Evolutionary conservation across 23 red algal species (phyloP).

Genomic region (Gracilaria caudata): DNA sequence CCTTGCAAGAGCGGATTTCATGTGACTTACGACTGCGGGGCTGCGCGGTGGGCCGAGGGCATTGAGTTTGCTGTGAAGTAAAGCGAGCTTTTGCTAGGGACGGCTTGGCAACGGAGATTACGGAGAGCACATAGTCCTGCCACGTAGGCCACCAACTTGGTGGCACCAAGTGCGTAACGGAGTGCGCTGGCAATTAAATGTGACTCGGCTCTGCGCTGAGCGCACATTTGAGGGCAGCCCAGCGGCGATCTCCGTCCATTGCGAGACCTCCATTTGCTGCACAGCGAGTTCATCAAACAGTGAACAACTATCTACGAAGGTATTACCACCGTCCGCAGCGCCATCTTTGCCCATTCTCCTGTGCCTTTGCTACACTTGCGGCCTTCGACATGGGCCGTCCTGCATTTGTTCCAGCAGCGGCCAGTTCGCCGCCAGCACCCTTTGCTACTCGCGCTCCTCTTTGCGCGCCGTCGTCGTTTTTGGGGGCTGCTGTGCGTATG

Average conservation of each 20-base stretch:
- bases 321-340: background rate
- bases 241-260: background rate
- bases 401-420: background rate
- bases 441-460: background rate
- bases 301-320: background rate
- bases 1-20: conserved; percentile 47
- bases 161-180: too few species aligned
- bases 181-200: too few species aligned
- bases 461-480: background rate
- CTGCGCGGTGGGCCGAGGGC: conserved; percentile 3
- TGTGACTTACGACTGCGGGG: conserved; percentile 26
- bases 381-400: background rate
- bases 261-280: background rate
- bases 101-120: too few species aligned
- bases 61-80: conserved; percentile 18
- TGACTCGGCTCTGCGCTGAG: too few species aligned
- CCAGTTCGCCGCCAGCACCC: background rate
- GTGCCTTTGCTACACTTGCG: too few species aligned
- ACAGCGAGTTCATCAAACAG: background rate
- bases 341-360: background rate
- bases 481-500: background rate
- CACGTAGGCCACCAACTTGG: too few species aligned
- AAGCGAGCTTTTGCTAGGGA: background rate
- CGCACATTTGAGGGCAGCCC: background rate
- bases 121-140: too few species aligned